These are phyloP conservation scores for Peterozyma toletana DNA, from an alignment of 805 yeast genomes.

Conservation along the genomic window DNA sequence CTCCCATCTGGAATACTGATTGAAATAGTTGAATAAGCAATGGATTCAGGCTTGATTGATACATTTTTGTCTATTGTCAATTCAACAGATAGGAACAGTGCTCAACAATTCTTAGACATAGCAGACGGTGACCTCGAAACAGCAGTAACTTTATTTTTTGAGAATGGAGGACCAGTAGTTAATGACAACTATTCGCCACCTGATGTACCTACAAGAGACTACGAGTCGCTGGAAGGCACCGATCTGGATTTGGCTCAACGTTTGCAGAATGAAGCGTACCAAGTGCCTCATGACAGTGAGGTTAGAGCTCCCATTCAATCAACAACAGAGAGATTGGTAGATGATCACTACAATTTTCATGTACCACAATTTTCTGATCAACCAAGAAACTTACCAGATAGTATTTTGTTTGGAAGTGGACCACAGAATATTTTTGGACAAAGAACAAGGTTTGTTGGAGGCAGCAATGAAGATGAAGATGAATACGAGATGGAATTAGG, in stretches of 20 bases:
- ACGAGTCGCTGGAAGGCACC: conserved; percentile 10
- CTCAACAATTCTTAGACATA: conserved; percentile 72
- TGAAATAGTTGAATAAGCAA: not conserved
- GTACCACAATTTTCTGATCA: conserved; percentile 9
- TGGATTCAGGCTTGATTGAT: conserved; percentile 39
- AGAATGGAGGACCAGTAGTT: conserved; percentile 40
- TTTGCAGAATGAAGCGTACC: conserved; percentile 58
- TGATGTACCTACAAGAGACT: conserved; percentile 6
- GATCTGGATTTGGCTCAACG: conserved; percentile 52
- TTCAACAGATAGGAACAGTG: conserved; percentile 56
- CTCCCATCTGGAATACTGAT: no score
- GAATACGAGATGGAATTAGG: conserved; percentile 29
- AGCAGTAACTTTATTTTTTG: conserved; percentile 81
- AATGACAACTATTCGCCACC: not conserved
- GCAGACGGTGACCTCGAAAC: conserved; percentile 71
- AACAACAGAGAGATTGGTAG: conserved; percentile 70
- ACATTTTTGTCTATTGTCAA: conserved; percentile 83
- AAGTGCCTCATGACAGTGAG: conserved; percentile 30
- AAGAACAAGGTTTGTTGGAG: conserved; percentile 15
- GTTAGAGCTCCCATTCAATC: conserved; percentile 79
- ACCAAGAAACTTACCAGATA: conserved; percentile 38
- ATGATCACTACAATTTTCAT: conserved; percentile 15
- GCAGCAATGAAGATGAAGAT: conserved; percentile 24
- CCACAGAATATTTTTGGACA: conserved; percentile 18
- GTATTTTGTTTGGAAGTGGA: conserved; percentile 8